Evolutionary conservation across 1,284 basidiomycete genomes (phyloP), one percentile per base, ranked within the genome.

Genomic region (Fomitopsis palustris): DNA sequence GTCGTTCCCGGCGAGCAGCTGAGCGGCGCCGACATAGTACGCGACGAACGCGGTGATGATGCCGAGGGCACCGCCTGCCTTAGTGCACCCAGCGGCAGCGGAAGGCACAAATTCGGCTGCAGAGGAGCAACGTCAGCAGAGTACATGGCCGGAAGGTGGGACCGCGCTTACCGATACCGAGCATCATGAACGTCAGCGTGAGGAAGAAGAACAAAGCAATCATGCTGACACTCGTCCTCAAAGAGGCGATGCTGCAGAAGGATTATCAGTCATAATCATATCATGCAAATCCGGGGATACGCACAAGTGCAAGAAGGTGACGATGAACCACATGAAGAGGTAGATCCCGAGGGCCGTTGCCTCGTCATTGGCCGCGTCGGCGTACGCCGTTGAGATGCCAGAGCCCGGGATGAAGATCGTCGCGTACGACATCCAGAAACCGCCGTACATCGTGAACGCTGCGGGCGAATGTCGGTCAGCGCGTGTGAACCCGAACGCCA

Each of bases 361-460:
- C 29, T 90, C 73, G 70, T 88, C 81, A 0, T 65, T 66, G 1
- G 65, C 58, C 0, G 77, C 76, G 0, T 74, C 71, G 1, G 57
- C 62, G 65, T 85, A 91, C 0, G 87, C 81, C 0, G 73, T 70
- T 12, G 73, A 45, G 58, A 96, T 80, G 7, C 85, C 86, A 4
- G 80, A 82, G 38, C 78, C 77, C 21, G 90, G 91, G 61, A 88
- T 81, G 67, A 86, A 74, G 62, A 90, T 82, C 0, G 82, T 78
- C 8, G 82, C 88, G 58, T 85, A 93, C 3, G 89, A 91, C 74
- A 93, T 75, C 92, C 92, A 93, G 79, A 94, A 95, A 1, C 85
- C 86, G 58, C 92, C 93, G 67, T 91, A 95, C 1, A 86, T 87
- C 0, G 87, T 78, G 79, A 95, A 94, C 0, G 92, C 95, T 81